Evolutionary conservation across 1,284 basidiomycete genomes (phyloP), one percentile per base, ranked within the genome.

Genomic region (Anthracocystis setariae): DNA sequence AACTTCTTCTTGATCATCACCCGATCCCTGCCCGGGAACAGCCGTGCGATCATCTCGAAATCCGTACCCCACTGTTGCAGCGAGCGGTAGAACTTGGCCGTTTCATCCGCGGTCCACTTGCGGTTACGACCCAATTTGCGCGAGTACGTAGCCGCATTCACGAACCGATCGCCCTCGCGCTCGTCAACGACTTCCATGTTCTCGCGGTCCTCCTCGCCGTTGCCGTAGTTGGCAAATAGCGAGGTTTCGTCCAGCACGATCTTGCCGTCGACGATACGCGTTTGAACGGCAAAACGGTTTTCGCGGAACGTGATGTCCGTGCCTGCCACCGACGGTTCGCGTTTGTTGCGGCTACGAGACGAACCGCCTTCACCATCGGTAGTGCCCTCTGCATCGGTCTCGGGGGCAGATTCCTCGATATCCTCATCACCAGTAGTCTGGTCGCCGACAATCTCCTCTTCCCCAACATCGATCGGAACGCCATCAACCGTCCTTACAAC

Each of bases 1-100:
- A 92, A 94, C 82, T 95, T 95, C 77, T 90, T 90, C 84, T 93
- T 93, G 84, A 93, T 93, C 44, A 92, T 89, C 74, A 90, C 91
- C 17, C 93, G 87, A 77, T 91, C 90, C n/a, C 93, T 89, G 17
- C 90, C 90, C 25, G 92, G 92, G 33, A 94, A 87, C 10, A 93
- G 86, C 65, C 90, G 89, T 2, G 92, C 90, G 57, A 94, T 93
- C 59, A 94, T 88, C 80, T 94, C 92, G 78, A 94, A 94, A 74
- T 94, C 93, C 80, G 93, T 92, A 33, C 92, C 92, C 79, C 93
- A 94, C 79, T 93, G 91, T 4, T 89, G 87, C 32, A 94, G 84
- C 12, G 91, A 92, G 58, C 91, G 86, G 79, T 88, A 95, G 82
- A 94, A 94, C 17, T 90, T 83, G 60, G 93, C 91, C 0, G 92